Percentiles rank a stretch among this genome's conserved stretches.
Evolutionary conservation across 441 rosid species (phyloP).

Genomic region (Jatropha multifida): DNA sequence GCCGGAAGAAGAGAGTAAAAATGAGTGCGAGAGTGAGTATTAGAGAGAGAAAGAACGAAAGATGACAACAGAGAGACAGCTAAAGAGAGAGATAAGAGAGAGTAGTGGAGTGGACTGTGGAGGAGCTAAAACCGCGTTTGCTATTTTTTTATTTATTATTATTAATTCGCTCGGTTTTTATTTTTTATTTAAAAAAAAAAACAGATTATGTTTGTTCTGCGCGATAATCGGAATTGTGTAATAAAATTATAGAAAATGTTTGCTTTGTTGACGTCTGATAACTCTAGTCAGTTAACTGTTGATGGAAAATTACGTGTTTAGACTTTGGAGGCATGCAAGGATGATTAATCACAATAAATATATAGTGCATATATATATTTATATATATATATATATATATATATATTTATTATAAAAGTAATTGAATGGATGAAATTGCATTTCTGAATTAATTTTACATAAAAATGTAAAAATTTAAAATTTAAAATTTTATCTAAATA

Average conservation of each 20-base stretch:
- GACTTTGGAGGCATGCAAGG: neutral
- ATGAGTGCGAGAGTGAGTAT: neutral
- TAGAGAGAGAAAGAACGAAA: constrained; percentile 7
- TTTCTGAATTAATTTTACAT: too few relatives aligned
- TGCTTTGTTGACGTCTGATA: neutral
- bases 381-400: too few relatives aligned
- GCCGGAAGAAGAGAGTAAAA: neutral
- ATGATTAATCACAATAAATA: neutral
- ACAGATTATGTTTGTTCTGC: neutral
- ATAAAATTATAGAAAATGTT: neutral
- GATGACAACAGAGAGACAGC: constrained; percentile 17
- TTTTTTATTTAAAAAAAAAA: neutral
- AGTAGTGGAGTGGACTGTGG: neutral
- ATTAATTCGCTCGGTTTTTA: neutral
- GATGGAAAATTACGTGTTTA: neutral
- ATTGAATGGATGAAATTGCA: too few relatives aligned
- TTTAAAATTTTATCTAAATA: too few relatives aligned
- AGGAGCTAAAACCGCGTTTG: constrained; percentile 26
- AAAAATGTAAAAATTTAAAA: too few relatives aligned
- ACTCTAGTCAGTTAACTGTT: neutral
- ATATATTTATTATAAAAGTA: too few relatives aligned
- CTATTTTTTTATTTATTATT: neutral
- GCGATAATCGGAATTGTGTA: constrained; percentile 22
- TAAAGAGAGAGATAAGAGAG: neutral
- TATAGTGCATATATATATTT: too few relatives aligned